Conservation (phyloP, 2,329 filamentous ascomycete genomes). For the Xylariales sp. region DNA sequence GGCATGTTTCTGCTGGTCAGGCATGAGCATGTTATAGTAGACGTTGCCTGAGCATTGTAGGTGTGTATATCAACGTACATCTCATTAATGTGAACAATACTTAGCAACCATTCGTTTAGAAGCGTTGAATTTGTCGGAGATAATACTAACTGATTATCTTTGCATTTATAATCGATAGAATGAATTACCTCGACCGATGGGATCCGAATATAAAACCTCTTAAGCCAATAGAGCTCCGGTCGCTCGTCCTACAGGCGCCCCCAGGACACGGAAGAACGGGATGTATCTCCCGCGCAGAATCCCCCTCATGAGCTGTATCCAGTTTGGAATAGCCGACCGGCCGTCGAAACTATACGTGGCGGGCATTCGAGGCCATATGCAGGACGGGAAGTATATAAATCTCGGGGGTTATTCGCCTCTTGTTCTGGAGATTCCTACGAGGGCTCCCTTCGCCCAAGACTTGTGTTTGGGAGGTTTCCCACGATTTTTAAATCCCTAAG, state of each 20-base stretch:
- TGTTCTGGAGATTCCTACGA: too few relatives aligned
- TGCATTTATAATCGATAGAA: constrained; percentile 4
- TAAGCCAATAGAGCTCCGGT: constrained; percentile 6
- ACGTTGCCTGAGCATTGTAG: constrained; percentile 4
- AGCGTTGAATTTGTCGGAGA: constrained; percentile 17
- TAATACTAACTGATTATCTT: neutral
- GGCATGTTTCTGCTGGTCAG: constrained; percentile 1
- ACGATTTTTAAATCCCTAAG: too few relatives aligned
- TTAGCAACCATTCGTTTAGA: constrained; percentile 9
- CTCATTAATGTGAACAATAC: neutral
- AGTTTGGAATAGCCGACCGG: constrained; percentile 23
- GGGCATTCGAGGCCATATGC: neutral
- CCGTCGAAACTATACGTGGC: constrained; percentile 12
- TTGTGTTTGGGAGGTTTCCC: too few relatives aligned
- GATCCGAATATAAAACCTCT: constrained; percentile 19
- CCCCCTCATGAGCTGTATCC: constrained; percentile 20
- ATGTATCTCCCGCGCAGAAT: constrained; percentile 1
- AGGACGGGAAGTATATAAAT: neutral
- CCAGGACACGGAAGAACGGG: constrained; percentile 12
- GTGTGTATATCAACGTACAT: neutral
- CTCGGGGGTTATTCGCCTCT: too few relatives aligned
- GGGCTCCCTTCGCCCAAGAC: too few relatives aligned
- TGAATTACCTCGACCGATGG: neutral
- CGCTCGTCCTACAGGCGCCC: constrained; percentile 7
- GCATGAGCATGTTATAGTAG: constrained; percentile 8